Conservation (phyloP, 306 rosid species). For the Dryas octopetala region DNA sequence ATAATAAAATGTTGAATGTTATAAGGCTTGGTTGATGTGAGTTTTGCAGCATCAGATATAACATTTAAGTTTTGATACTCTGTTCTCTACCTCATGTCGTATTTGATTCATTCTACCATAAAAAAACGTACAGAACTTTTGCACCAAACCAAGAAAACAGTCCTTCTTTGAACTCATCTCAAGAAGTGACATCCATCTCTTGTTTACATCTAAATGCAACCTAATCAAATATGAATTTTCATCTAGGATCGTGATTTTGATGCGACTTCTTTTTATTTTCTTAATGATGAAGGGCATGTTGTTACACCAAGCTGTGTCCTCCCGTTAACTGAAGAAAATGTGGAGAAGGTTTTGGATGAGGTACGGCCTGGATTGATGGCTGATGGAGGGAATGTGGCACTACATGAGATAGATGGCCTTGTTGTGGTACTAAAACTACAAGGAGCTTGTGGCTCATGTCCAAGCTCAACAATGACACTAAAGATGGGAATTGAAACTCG, state of each 20-base stretch:
- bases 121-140: too few relatives aligned
- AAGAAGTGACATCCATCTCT: neutral
- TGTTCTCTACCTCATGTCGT: neutral
- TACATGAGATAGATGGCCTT: slow-evolving; percentile 97
- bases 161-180: too few relatives aligned
- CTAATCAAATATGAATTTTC: neutral
- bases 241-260: neutral
- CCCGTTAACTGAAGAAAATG: slow-evolving; percentile 92
- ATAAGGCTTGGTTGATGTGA: neutral
- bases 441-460: slow-evolving; percentile 99
- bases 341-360: slow-evolving; percentile 92
- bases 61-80: neutral
- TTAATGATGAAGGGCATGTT: slow-evolving; percentile 49
- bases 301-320: slow-evolving; percentile 75
- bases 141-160: too few relatives aligned
- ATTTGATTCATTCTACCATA: too few relatives aligned
- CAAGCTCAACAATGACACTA: slow-evolving; percentile 92
- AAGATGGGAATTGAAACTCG: slow-evolving; percentile 94
- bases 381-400: slow-evolving; percentile 96
- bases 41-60: neutral
- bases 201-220: neutral
- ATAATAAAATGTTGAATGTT: neutral
- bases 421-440: slow-evolving; percentile 83
- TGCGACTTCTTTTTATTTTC: neutral
- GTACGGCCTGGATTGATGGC: slow-evolving; percentile 93